Evolutionary conservation across 306 rosid genomes (phyloP).

Genomic region (Corylus avellana): DNA sequence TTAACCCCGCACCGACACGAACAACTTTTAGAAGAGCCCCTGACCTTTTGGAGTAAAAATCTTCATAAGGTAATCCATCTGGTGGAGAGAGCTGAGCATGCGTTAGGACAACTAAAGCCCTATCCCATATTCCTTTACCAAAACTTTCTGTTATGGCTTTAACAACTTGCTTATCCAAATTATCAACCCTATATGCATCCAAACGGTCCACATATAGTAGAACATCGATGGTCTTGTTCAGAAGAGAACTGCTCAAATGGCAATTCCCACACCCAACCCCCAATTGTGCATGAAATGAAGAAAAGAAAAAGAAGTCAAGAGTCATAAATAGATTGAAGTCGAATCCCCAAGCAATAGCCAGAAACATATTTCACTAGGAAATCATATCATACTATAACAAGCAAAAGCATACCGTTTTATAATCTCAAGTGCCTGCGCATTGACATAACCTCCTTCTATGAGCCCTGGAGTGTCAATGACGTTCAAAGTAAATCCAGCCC

Average conservation of each 20-base stretch:
- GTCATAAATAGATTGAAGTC: background rate
- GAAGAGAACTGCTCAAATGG: constrained; percentile 66
- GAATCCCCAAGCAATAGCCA: background rate
- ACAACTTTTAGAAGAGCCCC: constrained; percentile 71
- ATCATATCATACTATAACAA: background rate
- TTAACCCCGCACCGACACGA: constrained; percentile 63
- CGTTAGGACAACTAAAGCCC: constrained; percentile 82
- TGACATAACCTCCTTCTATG: constrained; percentile 95
- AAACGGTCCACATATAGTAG: constrained; percentile 93
- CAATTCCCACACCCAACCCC: constrained; percentile 7
- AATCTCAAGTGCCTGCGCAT: constrained; percentile 69
- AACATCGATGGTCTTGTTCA: constrained; percentile 92
- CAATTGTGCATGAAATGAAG: constrained; percentile 5
- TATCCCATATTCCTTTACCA: constrained; percentile 87
- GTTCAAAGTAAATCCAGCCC: constrained; percentile 88
- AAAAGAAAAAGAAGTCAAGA: constrained; percentile 5
- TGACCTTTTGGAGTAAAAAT: constrained; percentile 79
- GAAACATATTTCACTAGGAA: constrained; percentile 10
- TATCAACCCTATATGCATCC: constrained; percentile 92
- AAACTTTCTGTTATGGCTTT: constrained; percentile 79
- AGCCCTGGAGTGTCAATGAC: constrained; percentile 97
- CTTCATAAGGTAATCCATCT: constrained; percentile 85
- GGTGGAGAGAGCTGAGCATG: constrained; percentile 96
- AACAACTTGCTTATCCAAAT: constrained; percentile 80
- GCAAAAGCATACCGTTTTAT: constrained; percentile 59